These are phyloP conservation scores for Trichoderma koningii DNA, from an alignment of 2,329 filamentous ascomycete species.

Conservation along the genomic window DNA sequence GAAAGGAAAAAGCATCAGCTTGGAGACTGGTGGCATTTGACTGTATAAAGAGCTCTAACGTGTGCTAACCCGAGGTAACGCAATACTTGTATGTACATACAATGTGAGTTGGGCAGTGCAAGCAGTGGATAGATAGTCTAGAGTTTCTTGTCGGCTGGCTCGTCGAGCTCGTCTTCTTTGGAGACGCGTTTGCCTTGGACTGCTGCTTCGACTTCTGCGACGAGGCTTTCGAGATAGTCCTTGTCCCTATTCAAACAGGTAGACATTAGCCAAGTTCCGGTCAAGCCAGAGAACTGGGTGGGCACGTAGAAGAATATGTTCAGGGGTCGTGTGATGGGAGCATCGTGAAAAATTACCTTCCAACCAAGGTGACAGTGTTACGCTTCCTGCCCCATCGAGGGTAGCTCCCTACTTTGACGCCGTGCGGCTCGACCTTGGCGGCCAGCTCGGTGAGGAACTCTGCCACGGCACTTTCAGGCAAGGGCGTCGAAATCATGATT, in stretches of 20 bases:
- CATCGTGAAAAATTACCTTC: conserved; percentile 46
- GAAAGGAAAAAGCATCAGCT: no score
- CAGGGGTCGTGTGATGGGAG: neutral
- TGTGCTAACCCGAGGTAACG: neutral
- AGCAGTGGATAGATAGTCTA: neutral
- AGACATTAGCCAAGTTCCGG: neutral
- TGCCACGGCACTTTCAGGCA: conserved; percentile 84
- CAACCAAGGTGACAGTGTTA: conserved; percentile 90
- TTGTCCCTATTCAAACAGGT: conserved; percentile 57
- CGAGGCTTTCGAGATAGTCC: conserved; percentile 75
- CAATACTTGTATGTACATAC: no score
- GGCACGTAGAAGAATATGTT: no score
- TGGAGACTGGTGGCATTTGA: neutral
- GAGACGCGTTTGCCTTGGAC: conserved; percentile 73
- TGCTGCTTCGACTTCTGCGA: conserved; percentile 74
- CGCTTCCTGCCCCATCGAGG: conserved; percentile 84
- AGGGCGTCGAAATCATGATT: conserved; percentile 81
- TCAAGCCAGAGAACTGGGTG: no score
- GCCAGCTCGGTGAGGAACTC: conserved; percentile 80
- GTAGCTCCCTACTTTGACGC: conserved; percentile 94
- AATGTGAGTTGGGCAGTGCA: neutral
- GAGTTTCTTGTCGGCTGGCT: conserved; percentile 32
- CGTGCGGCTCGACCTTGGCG: conserved; percentile 68
- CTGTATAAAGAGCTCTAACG: neutral
- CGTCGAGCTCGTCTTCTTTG: conserved; percentile 70